These are phyloP conservation scores for Globisporangium alternatum DNA, from an alignment of 352 stramenopile genomes.

Conservation along the genomic window DNA sequence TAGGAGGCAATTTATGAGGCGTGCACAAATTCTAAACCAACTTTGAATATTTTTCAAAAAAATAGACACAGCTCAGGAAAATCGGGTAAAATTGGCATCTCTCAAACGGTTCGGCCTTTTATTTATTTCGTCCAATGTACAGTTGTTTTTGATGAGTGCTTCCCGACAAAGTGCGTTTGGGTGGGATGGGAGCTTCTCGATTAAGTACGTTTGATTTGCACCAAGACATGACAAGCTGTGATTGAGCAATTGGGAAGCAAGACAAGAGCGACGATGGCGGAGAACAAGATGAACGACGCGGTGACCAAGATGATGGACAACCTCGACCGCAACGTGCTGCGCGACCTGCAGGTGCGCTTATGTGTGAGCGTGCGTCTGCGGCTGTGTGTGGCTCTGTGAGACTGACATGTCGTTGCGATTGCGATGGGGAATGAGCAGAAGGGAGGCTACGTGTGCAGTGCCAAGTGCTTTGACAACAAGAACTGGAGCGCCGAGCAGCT, in stretches of 20 bases:
- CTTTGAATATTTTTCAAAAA: too few relatives aligned
- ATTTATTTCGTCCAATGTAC: background rate
- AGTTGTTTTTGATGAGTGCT: background rate
- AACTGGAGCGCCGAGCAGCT: conserved; percentile 73
- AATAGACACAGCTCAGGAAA: too few relatives aligned
- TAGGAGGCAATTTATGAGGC: too few relatives aligned
- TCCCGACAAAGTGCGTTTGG: background rate
- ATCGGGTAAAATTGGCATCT: too few relatives aligned
- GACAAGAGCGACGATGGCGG: conserved; percentile 45
- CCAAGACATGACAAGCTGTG: conserved; percentile 9
- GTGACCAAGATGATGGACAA: conserved; percentile 84
- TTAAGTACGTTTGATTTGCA: conserved; percentile 11
- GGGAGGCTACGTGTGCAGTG: conserved; percentile 79
- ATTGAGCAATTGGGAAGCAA: conserved; percentile 1
- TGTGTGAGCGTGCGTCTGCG: background rate
- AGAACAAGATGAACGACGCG: conserved; percentile 79
- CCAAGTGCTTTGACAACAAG: conserved; percentile 88
- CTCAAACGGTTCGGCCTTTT: conserved; percentile 7
- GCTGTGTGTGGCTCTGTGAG: background rate
- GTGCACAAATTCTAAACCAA: too few relatives aligned
- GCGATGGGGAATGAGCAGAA: conserved; percentile 33
- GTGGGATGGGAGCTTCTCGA: background rate
- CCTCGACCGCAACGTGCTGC: conserved; percentile 72
- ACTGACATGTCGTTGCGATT: background rate
- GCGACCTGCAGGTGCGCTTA: conserved; percentile 54